phyloP scores from a whole-genome alignment of 352 stramenopile genomes.

The Blastocystis sp. region DNA sequence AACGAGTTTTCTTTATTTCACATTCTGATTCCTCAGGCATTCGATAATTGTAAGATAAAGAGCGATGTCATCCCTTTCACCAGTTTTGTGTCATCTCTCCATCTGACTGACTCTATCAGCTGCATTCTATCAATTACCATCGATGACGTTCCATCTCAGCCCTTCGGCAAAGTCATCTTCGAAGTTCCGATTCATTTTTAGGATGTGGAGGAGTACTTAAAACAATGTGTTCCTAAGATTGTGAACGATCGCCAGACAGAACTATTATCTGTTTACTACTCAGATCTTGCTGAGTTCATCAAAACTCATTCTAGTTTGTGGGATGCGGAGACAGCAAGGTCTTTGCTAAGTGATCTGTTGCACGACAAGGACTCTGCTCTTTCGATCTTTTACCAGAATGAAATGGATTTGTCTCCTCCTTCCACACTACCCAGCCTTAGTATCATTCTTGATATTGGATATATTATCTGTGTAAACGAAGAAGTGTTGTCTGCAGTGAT shows the following conservation, averaged over 20 bases:
- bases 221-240: not conserved
- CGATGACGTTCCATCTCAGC: not conserved
- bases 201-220: not conserved
- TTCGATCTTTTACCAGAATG: not conserved
- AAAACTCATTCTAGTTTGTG: not conserved
- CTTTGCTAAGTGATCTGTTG: not conserved
- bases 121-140: not conserved
- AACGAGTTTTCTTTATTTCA: not conserved
- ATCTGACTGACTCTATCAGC: not conserved
- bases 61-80: not conserved
- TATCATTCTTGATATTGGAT: not conserved
- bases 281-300: not conserved
- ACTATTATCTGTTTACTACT: not conserved
- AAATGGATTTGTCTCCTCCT: not conserved
- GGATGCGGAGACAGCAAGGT: not conserved
- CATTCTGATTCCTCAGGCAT: not conserved
- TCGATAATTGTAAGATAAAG: not conserved
- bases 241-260: not conserved
- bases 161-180: not conserved
- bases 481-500: not conserved
- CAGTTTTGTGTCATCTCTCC: not conserved
- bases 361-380: not conserved
- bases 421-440: not conserved
- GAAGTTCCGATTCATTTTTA: not conserved
- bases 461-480: not conserved